Conservation (phyloP, 2,329 filamentous ascomycete genomes). For the Aspergillus neoniger region DNA sequence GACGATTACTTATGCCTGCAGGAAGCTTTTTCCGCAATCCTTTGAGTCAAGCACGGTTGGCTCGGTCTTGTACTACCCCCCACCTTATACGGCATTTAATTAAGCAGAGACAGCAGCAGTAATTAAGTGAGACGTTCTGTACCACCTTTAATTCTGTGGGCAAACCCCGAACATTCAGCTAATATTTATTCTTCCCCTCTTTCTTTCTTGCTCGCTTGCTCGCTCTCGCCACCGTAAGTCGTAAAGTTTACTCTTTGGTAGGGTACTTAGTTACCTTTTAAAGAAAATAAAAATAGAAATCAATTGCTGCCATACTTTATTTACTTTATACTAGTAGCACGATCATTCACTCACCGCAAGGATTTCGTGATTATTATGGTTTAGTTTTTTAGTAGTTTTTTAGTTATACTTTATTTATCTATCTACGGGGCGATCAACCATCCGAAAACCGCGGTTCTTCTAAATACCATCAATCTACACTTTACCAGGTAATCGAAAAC, state of each 20-base stretch:
- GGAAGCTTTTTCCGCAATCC: conserved; percentile 17
- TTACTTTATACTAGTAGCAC: background rate
- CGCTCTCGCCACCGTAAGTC: conserved; percentile 5
- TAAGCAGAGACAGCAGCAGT: conserved; percentile 6
- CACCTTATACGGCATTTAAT: conserved; percentile 7
- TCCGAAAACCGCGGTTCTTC: background rate
- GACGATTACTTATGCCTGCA: background rate
- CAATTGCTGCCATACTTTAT: background rate
- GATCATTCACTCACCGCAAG: background rate
- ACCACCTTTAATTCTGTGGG: background rate
- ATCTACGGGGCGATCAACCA: background rate
- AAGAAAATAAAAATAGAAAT: background rate
- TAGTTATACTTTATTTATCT: background rate
- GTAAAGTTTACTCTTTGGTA: background rate
- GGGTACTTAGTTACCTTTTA: background rate
- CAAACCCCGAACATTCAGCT: background rate
- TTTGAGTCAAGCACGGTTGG: conserved; percentile 4
- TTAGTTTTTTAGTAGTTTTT: background rate
- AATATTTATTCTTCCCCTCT: no score
- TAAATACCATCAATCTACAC: no score
- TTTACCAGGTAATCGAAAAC: background rate
- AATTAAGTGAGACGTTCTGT: conserved; percentile 9
- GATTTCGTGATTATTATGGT: background rate
- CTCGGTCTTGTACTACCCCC: conserved; percentile 5
- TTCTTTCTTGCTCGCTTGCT: no score